Evolutionary conservation across 768 basidiomycete species (phyloP), one percentile per base, ranked within the genome.

Genomic region (Sarcodon sp.): DNA sequence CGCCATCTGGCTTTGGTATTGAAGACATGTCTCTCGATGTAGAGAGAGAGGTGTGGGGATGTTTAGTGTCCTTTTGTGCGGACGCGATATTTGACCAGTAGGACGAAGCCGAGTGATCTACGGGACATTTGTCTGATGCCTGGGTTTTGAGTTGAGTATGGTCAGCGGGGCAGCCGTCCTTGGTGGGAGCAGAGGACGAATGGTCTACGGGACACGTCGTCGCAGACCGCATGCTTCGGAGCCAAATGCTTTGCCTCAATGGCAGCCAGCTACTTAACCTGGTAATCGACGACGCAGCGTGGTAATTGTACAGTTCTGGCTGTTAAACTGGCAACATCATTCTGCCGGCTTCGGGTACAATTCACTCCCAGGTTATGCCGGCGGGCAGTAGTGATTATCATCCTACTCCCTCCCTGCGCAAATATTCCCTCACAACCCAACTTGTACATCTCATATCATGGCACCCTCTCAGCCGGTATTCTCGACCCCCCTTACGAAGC

Each of bases 1-100:
- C 73, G 44, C 79, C 77, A 37, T 70, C 64, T 15, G 68, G 61
- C 57, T 81, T 79, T 13, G 94, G 94, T 60, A 98, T 98, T 27
- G 88, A 87, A 6, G 92, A 96, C 31, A 75, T 71, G 61, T 89
- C 83, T 53, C 94, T 80, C 6, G 87, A 76, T 11, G 66, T 71
- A 2, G 88, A 84, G 45, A 93, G 71, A 33, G 43, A 41, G 11
- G 64, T 64, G n/a, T 68, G 66, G 33, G 39, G 34, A n/a, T 52
- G 45, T 12, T 43, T 6, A 31, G 49, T 21, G 37, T 37, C 43
- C 43, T 37, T 39, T 41, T 43, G 44, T 46, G 35, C 54, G 39
- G 51, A 43, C 51, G 50, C 52, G 44, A 62, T 27, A 44, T 53
- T 51, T 32, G 51, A 36, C 57, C 57, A 54, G 33, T 27, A 11